Evolutionary conservation across 2,329 filamentous ascomycete genomes (phyloP), one percentile per base, ranked within the genome.

Genomic region (Colletotrichum incanum): DNA sequence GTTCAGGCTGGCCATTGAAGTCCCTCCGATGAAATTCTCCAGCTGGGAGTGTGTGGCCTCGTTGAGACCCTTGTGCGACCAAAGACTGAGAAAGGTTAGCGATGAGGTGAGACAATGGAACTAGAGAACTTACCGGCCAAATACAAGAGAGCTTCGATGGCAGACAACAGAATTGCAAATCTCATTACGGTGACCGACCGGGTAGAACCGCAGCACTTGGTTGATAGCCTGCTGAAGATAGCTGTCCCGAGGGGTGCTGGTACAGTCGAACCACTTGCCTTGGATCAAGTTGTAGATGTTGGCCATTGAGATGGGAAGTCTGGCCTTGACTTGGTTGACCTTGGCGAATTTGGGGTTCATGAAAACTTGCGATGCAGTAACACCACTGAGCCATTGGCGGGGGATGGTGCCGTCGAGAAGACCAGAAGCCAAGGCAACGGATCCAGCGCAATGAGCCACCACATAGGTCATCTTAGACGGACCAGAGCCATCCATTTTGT

Each of bases 11-110:
- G 83, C 85, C 88, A 91, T 91, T 77, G 88, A 89, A 60, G 89
- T 86, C 59, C 91, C 91, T 74, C 88, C 88, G 68, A 93, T 87
- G 79, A 92, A 89, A 41, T 86, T 85, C 77, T 90, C 86, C 56
- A 92, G 86, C 76, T 91, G 87, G 0, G 85, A 82, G 79, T 93
- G 91, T 1, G 91, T 93, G 3, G 87, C 89, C 79, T 89, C 88
- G 80, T 92, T 92, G 28, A 93, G 85, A 77, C 92, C 92, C 3
- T 76, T 78, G 79, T 93, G 91, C 74, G 86, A 90, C 90, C 90
- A 93, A 79, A 73, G 71, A 12, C 71, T 73, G 20, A 4, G 9
- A 1, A n/a, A 20, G 12, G n/a, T 59, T 28, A 64, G 50, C n/a
- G 0, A 23, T 20, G 18, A 20, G 23, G 1, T 16, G 14, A 14